These are phyloP conservation scores for Aphanomyces stellatus DNA, from an alignment of 352 stramenopile species.

Conservation along the genomic window DNA sequence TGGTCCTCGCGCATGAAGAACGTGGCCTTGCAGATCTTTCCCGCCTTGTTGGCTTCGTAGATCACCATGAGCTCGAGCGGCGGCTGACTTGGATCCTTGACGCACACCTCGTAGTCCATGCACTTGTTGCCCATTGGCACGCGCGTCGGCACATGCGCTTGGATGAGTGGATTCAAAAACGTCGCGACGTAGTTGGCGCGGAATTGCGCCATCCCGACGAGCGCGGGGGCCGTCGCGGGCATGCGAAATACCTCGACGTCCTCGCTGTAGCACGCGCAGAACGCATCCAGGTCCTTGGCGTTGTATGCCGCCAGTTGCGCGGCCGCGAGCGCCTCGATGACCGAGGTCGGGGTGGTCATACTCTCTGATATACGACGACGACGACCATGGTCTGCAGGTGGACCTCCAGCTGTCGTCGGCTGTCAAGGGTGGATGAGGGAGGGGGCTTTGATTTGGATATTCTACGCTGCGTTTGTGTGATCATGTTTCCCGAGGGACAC, in stretches of 20 bases:
- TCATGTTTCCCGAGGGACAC: too few species aligned
- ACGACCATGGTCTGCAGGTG: too few species aligned
- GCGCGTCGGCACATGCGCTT: background rate
- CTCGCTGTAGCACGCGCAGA: slow-evolving; percentile 10
- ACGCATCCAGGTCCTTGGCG: slow-evolving; percentile 5
- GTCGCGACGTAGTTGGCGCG: slow-evolving; percentile 6
- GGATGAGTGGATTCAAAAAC: background rate
- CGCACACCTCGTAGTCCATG: slow-evolving; percentile 6
- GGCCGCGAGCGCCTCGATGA: background rate
- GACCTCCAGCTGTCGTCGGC: too few species aligned
- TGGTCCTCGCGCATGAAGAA: background rate
- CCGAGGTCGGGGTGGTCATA: too few species aligned
- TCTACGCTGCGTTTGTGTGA: too few species aligned
- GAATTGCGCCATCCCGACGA: background rate
- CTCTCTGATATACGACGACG: too few species aligned
- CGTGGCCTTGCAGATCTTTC: background rate
- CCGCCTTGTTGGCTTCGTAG: background rate
- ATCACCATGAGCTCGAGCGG: background rate
- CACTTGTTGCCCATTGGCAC: background rate
- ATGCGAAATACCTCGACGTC: background rate
- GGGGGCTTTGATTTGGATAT: too few species aligned
- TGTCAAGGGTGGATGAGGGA: too few species aligned
- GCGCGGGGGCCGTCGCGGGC: background rate
- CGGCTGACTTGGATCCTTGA: background rate
- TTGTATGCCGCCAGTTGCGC: slow-evolving; percentile 7